Conservation (phyloP, 2,329 filamentous ascomycete species). For the Lachnellula occidentalis region DNA sequence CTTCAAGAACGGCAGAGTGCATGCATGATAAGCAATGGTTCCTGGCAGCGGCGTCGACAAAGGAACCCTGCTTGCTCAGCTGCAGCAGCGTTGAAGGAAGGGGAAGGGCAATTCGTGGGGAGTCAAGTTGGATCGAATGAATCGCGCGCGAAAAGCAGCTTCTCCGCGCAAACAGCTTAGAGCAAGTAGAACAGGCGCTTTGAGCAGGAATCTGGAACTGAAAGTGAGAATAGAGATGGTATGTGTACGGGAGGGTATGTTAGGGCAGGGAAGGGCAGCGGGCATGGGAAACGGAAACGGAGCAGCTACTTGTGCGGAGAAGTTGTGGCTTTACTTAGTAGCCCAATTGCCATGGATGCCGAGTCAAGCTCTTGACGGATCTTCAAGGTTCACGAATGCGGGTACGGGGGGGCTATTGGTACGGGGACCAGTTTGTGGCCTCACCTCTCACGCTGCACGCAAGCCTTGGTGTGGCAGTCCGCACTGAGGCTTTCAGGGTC, state of each 20-base stretch:
- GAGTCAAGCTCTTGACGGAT: conserved; percentile 16
- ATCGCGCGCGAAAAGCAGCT: conserved; percentile 19
- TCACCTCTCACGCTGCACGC: background rate
- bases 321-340: conserved; percentile 22
- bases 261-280: background rate
- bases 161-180: conserved; percentile 26
- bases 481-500: background rate
- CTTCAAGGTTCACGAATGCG: conserved; percentile 13
- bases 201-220: conserved; percentile 2
- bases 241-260: background rate
- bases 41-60: conserved; percentile 29
- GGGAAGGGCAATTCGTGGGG: conserved; percentile 14
- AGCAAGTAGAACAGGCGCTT: conserved; percentile 21
- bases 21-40: conserved; percentile 35
- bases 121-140: conserved; percentile 3
- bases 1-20: conserved; percentile 31
- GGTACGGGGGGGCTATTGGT: conserved; percentile 14
- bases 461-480: background rate
- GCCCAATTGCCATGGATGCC: conserved; percentile 12
- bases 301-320: conserved; percentile 24
- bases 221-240: conserved; percentile 11
- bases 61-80: conserved; percentile 26
- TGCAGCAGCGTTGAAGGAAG: conserved; percentile 25
- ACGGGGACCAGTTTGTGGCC: conserved; percentile 6
- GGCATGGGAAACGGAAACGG: background rate